Base-by-base conservation (phyloP, 1,139 yeast genomes). In the Blastobotrys persicus region DNA sequence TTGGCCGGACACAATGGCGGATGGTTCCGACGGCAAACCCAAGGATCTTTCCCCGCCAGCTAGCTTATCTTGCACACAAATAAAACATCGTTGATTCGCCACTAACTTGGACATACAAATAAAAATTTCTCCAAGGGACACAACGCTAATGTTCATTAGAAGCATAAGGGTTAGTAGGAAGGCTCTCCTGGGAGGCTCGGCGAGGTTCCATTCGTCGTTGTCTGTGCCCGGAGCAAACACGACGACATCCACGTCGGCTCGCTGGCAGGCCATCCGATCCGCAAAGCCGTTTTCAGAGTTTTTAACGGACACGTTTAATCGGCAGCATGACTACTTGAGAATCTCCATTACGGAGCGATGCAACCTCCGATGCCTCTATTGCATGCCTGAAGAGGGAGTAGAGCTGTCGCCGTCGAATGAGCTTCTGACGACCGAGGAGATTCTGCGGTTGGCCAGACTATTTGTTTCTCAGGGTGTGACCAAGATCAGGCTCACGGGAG, bases 381-480 rank as follows among this genome's bases (percentile, higher is more conserved):
- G 81, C 55, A 77, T 77, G 81, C 81, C 81, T 0, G 78, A 74
- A 48, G 78, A 77, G 46, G 81, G 81, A 7, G 71, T 77, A 1
- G 72, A 69, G 17, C 59, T 77, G 16, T 69, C 76, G 16, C 77
- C 78, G 4, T 57, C 64, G 3, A 68, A 66, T 2, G 57, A 70
- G 18, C 62, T 76, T 12, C 59, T 77, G 40, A 65, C 73, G 2
- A 67, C 73, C 0, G 68, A 65, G 38, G 81, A 77, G 58, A 76
- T 77, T 38, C 56, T 73, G 2, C 55, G 63, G 28, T 53, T 77
- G 9, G 77, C 79, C 1, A 46, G 57, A 35, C 54, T 75, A 2
- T 77, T 77, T 60, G 79, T 73, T 2, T 34, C 56, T 1, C 71
- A 73, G 47, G 81, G 81, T 2, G 80, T 77, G 13, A 61, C 65